These are phyloP conservation scores for Lasiodiplodia theobromae DNA, from an alignment of 2,329 filamentous ascomycete species.

Conservation along the genomic window DNA sequence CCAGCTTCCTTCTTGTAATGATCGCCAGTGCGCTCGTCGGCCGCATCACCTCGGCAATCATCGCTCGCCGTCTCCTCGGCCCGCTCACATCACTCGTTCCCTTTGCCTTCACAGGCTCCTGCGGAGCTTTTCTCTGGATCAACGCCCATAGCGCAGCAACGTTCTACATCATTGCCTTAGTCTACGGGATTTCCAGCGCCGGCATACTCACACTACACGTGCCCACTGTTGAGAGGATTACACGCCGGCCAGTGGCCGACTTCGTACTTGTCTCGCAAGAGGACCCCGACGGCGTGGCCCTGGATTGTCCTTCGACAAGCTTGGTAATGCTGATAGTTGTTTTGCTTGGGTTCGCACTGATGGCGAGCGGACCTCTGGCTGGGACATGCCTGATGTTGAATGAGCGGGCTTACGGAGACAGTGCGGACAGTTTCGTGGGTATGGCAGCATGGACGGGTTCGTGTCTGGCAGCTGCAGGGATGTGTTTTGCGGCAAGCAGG, in stretches of 20 bases:
- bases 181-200: constrained; percentile 31
- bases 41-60: background rate
- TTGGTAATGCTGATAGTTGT: background rate
- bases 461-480: too few species aligned
- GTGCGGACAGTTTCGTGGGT: too few species aligned
- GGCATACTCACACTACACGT: constrained; percentile 9
- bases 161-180: background rate
- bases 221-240: background rate
- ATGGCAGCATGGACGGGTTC: too few species aligned
- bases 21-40: background rate
- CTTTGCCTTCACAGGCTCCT: background rate
- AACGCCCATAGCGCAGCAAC: background rate
- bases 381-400: too few species aligned
- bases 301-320: background rate
- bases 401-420: too few species aligned
- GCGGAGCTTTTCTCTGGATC: background rate
- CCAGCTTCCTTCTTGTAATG: constrained; percentile 9
- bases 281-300: background rate
- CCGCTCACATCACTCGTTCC: constrained; percentile 12
- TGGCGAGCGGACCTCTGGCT: too few species aligned
- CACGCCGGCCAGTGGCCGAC: too few species aligned
- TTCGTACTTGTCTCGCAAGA: background rate
- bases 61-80: background rate
- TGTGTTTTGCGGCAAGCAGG: too few species aligned
- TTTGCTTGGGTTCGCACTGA: too few species aligned